Conservation (phyloP, 1,284 basidiomycete species). For the Taiwanofungus camphoratus region DNA sequence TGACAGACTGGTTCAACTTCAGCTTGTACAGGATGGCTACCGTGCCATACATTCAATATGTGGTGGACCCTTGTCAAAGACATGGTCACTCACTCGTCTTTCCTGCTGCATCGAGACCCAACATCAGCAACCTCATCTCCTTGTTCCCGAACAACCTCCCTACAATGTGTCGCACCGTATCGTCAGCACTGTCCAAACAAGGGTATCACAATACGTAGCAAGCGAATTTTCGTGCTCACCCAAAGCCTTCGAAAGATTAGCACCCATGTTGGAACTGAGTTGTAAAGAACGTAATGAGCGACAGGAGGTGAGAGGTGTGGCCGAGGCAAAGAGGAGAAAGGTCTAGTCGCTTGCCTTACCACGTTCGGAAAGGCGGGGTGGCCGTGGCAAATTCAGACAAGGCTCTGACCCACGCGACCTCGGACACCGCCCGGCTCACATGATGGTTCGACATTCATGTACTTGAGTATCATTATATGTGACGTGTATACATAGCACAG, state of each 20-base stretch:
- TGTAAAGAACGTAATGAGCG: constrained; percentile 40
- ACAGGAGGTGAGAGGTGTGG: constrained; percentile 30
- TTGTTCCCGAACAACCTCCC: constrained; percentile 98
- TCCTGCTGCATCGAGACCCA: constrained; percentile 93
- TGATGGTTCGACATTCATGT: neutral
- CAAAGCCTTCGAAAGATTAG: constrained; percentile 72
- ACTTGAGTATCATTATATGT: no score
- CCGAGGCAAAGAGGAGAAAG: constrained; percentile 23
- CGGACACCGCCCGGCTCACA: constrained; percentile 19
- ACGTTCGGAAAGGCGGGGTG: constrained; percentile 2
- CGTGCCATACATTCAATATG: constrained; percentile 12
- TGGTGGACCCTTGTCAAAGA: neutral
- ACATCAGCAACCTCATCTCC: constrained; percentile 94
- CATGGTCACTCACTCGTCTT: constrained; percentile 75
- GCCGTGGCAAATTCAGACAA: constrained; percentile 8
- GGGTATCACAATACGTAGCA: neutral
- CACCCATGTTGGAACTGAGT: constrained; percentile 51
- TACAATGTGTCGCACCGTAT: constrained; percentile 29
- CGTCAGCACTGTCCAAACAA: constrained; percentile 5
- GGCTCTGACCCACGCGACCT: constrained; percentile 22
- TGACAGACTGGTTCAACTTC: constrained; percentile 98
- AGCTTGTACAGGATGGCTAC: constrained; percentile 98
- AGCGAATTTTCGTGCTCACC: constrained; percentile 35
- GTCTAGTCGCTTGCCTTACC: neutral
- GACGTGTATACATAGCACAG: no score